Evolutionary conservation across 345 rosid species (phyloP).

Genomic region (Salix viminalis): DNA sequence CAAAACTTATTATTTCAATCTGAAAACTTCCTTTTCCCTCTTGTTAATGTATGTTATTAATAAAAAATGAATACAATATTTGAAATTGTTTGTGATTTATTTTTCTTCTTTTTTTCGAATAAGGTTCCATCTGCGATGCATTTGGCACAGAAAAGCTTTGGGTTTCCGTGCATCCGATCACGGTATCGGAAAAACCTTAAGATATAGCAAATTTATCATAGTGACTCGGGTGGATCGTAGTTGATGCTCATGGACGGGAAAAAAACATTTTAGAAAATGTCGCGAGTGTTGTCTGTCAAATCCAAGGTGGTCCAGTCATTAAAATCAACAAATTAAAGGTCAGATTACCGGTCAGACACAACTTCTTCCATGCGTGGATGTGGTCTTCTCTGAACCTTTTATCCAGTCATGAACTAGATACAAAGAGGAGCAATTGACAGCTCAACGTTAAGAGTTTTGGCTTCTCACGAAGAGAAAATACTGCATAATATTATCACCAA

Average conservation of each 20-base stretch:
- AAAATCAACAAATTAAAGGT: neutral
- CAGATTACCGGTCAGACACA: too few relatives aligned
- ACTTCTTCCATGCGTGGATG: too few relatives aligned
- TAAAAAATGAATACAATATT: too few relatives aligned
- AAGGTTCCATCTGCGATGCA: neutral
- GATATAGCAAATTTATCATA: neutral
- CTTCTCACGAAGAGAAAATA: neutral
- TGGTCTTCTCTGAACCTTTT: too few relatives aligned
- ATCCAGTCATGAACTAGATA: neutral
- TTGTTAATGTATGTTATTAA: too few relatives aligned
- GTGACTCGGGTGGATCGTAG: neutral
- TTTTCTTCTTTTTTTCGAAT: neutral
- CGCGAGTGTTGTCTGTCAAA: neutral
- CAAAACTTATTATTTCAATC: too few relatives aligned
- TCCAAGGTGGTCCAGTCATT: neutral
- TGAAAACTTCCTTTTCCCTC: too few relatives aligned
- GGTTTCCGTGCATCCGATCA: neutral
- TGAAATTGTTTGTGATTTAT: neutral
- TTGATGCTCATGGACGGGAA: neutral
- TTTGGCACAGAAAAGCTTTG: neutral
- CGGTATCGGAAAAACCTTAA: neutral
- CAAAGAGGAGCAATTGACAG: neutral
- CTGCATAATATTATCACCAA: too few relatives aligned
- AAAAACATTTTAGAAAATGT: neutral
- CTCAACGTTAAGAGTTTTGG: neutral